These are phyloP conservation scores for Coemansia aciculifera DNA, from an alignment of 192 early-diverging fungal genomes.

Conservation along the genomic window DNA sequence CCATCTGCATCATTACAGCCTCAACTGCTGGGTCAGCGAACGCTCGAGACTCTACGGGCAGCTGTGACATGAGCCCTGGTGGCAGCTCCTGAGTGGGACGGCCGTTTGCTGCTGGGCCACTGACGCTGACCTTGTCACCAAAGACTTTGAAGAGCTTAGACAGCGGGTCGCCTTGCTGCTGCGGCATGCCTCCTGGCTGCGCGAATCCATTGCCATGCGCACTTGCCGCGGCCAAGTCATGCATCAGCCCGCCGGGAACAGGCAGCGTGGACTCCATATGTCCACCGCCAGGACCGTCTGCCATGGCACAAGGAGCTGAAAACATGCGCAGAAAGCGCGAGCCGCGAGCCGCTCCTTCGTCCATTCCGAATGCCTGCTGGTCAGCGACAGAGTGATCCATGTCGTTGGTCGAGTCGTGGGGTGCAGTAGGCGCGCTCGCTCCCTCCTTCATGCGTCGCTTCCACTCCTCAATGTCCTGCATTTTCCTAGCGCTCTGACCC, in stretches of 20 bases:
- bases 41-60: conserved; percentile 4
- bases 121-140: conserved; percentile 46
- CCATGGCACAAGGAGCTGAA: conserved; percentile 8
- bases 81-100: conserved; percentile 3
- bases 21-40: conserved; percentile 10
- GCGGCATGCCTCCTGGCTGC: neutral
- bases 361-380: neutral
- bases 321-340: conserved; percentile 52
- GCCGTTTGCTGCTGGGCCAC: conserved; percentile 3
- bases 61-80: neutral
- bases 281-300: neutral
- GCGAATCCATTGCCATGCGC: neutral
- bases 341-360: conserved; percentile 24
- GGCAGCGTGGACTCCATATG: conserved; percentile 4
- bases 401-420: neutral
- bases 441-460: conserved; percentile 49
- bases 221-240: neutral
- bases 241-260: conserved; percentile 14
- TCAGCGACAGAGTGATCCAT: neutral
- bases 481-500: conserved; percentile 30
- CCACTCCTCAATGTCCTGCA: conserved; percentile 56
- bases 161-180: conserved; percentile 29
- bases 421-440: neutral
- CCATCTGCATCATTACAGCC: conserved; percentile 13
- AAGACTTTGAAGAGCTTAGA: conserved; percentile 52